phyloP scores from a whole-genome alignment of 164 flowering plant genomes.

The Tinospora cordifolia region DNA sequence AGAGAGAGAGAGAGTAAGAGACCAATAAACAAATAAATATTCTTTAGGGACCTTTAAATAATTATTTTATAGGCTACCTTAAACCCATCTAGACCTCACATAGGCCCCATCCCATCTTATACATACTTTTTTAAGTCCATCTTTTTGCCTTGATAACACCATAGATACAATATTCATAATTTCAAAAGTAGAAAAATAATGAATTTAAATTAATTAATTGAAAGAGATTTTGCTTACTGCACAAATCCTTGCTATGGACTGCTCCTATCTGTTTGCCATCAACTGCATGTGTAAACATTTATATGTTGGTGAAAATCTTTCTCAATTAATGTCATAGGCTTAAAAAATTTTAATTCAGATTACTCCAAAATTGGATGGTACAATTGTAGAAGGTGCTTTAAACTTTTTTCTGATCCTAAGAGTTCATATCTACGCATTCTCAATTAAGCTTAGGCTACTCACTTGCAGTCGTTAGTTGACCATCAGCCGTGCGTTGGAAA shows the following conservation, averaged over 20 bases:
- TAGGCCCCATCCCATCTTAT: no score
- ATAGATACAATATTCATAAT: no score
- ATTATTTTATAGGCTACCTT: no score
- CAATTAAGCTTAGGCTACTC: conserved; percentile 18
- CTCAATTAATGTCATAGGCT: no score
- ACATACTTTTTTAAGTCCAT: no score
- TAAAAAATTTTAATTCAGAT: background rate
- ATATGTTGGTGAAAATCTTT: background rate
- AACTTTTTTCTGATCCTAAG: background rate
- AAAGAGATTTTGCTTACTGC: conserved; percentile 50
- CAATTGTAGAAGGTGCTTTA: background rate
- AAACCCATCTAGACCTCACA: background rate
- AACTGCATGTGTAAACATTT: conserved; percentile 44
- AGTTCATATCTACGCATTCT: background rate
- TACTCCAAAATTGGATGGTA: background rate
- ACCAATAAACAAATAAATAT: no score
- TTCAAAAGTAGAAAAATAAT: no score
- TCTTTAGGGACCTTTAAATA: no score
- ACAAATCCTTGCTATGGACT: conserved; percentile 83
- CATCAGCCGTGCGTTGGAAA: conserved; percentile 73
- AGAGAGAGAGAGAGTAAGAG: no score
- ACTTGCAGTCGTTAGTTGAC: conserved; percentile 78
- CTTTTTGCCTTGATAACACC: no score
- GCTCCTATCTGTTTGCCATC: conserved; percentile 72
- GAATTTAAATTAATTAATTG: background rate